Evolutionary conservation across 441 rosid genomes (phyloP).

Genomic region (Corymbia calophylla): DNA sequence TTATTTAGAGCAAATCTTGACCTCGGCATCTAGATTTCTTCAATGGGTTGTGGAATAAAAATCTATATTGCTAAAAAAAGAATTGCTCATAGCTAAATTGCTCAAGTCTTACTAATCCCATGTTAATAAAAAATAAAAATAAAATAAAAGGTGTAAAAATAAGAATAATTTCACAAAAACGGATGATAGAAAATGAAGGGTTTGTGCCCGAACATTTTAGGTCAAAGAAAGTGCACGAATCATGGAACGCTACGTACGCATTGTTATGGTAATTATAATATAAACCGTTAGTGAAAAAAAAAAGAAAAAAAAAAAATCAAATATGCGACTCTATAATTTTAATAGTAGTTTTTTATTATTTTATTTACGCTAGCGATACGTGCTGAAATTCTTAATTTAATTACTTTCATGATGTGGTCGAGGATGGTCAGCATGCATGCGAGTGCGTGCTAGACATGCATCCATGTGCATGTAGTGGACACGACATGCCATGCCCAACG

Average conservation of each 20-base stretch:
- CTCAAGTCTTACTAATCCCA: no score
- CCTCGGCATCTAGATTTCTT: neutral
- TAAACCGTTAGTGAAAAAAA: neutral
- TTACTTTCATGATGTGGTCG: neutral
- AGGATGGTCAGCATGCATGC: neutral
- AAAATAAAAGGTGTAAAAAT: rapidly evolving
- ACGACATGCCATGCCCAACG: neutral
- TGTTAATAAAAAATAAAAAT: neutral
- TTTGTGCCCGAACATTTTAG: no score
- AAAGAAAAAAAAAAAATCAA: neutral
- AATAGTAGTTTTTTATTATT: neutral
- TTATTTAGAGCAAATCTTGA: neutral
- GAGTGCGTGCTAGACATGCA: neutral
- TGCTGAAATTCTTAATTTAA: neutral
- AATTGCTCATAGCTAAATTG: neutral
- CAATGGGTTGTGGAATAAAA: neutral
- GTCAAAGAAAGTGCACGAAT: no score
- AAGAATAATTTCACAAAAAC: no score
- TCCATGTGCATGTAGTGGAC: neutral
- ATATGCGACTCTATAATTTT: neutral
- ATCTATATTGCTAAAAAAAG: neutral
- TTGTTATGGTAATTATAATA: neutral
- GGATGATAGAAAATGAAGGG: neutral
- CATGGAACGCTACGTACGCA: neutral
- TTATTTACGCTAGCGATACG: neutral